Base-by-base conservation (phyloP, 257 asterid genomes). In the Fraxinus quadrangulata region DNA sequence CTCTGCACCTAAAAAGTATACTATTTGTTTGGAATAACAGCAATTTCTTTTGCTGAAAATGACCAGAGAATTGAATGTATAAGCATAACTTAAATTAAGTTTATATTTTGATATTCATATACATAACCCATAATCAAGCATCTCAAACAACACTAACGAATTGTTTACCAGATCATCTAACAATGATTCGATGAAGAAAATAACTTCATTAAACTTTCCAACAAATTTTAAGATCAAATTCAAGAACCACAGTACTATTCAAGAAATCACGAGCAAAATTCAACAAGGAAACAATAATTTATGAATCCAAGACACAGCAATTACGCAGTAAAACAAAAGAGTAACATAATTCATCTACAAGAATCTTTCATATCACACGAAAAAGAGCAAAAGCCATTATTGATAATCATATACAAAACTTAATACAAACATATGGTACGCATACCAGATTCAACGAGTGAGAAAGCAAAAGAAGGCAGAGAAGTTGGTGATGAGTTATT, bases 391-490 rank as follows among this genome's bases (percentile, higher is more conserved):
- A 51, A 63, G 2, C 37, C 59, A 42, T 67, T 19, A 63, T 34
- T 13, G 74, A 45, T 68, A 54, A 26, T 69, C 31, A 28, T 11
- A 79, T 66, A 37, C 49, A 40, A 5, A 51, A 21, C 11, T 28
- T 67, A 6, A 11, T 39, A 69, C 66, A 40, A 26, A 54, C 24
- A 11, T 11, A 6, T 63, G 36, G 34, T 4, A 34, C 2, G 78
- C 84, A 28, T 81, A 77, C 81, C 79, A 14, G 78, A 36, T 37
- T 26, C 31, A 56, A 17, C 42, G 81, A 51, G 77, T 80, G 36
- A 54, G 66, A 63, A 45, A 63, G 78, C 65, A 70, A 72, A 69
- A 74, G 47, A 59, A 72, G 0, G 39, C 79, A 66, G 39, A 39
- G 75, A 8, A 70, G 65, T 10, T 61, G 67, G 45, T 70, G 79